Base-by-base conservation (phyloP, 148 eudicot genomes). In the Oxyria digyna region DNA sequence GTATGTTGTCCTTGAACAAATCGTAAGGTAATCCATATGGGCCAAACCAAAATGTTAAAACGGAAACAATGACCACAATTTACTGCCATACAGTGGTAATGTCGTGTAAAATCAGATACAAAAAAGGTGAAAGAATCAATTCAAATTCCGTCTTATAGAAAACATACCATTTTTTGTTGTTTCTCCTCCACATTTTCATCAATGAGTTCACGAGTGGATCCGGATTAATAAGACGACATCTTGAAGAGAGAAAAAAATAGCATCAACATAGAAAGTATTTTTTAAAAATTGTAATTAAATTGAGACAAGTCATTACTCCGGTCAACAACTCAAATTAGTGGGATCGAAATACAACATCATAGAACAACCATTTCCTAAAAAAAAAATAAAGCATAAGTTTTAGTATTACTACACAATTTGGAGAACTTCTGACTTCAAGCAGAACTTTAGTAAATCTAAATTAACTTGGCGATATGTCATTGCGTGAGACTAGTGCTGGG, bases 221-320 rank as follows among this genome's bases (percentile, higher is more conserved):
- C 52, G 81, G 72, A 72, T 86, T 81, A 73, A 82, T 72, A 73
- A 85, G 71, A 66, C 88, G 84, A 76, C 78, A 85, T 69, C 88
- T 85, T 67, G 49, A 20, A 67, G 0, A 24, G n/a, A n/a, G 41
- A 20, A 11, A 65, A 70, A 64, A 69, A 18, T 31, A 70, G 71
- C 23, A 20, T 55, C 50, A 71, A 38, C 38, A 54, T 12, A n/a
- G n/a, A n/a, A n/a, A n/a, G n/a, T n/a, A n/a, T n/a, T n/a, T n/a
- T n/a, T n/a, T n/a, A 43, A 15, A 31, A 18, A 54, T n/a, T n/a
- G n/a, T n/a, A n/a, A 29, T 59, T 29, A 14, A 27, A 59, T 5
- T 59, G 17, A 59, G 35, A 29, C 26, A 74, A 67, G 23, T 59
- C 73, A 59, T 27, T 78, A 82, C 86, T 82, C 89, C 46, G 86